Conservation (phyloP, 2,329 filamentous ascomycete species). For the Drechslerella dactyloides region DNA sequence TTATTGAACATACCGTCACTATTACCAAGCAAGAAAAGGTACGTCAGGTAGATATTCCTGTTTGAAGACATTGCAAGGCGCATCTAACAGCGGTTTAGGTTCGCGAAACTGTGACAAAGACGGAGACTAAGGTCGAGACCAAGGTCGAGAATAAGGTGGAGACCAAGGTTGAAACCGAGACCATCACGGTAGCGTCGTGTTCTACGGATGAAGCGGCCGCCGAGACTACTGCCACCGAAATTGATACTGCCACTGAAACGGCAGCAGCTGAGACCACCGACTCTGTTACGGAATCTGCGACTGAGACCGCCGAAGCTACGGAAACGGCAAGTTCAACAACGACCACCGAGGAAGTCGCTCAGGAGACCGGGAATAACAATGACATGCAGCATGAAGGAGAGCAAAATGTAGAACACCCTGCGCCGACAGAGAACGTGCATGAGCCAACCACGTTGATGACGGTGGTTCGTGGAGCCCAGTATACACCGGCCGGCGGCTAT, state of each 20-base stretch:
- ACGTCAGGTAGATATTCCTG: conserved; percentile 1
- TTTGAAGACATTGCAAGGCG: conserved; percentile 4
- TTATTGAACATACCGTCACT: conserved; percentile 15
- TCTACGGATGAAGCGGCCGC: conserved; percentile 3
- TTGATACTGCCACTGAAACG: conserved; percentile 2
- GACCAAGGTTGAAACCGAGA: neutral
- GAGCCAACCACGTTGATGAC: conserved; percentile 29
- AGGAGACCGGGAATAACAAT: neutral
- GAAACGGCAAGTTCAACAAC: too few relatives aligned
- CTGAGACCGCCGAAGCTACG: neutral
- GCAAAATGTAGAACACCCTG: conserved; percentile 6
- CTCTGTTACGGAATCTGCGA: neutral
- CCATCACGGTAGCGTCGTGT: conserved; percentile 26
- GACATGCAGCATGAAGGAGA: neutral
- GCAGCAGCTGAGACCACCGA: neutral
- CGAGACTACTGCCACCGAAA: conserved; percentile 2
- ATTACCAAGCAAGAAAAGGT: conserved; percentile 26
- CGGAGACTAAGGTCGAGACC: neutral
- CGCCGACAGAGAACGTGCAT: conserved; percentile 2
- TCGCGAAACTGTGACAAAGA: conserved; percentile 5
- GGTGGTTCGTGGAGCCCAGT: conserved; percentile 22
- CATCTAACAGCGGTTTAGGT: conserved; percentile 9
- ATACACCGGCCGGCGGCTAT: conserved; percentile 4
- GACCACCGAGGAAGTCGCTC: neutral
- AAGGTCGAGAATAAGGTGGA: neutral